These are phyloP conservation scores for Russula brevipes DNA, from an alignment of 768 basidiomycete species.

Conservation along the genomic window DNA sequence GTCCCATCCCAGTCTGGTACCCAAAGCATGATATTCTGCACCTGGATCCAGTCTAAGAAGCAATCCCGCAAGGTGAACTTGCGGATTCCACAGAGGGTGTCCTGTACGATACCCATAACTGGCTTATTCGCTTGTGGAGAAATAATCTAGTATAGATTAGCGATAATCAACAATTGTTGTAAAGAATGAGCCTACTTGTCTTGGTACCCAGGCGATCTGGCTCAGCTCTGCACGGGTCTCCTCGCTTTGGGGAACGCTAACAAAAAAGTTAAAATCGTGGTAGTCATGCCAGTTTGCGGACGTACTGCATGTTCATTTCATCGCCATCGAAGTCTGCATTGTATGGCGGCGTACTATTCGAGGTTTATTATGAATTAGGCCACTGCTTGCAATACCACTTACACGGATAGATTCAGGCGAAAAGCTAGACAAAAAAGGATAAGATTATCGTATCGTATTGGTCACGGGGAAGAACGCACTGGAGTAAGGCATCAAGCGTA, in stretches of 20 bases:
- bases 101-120: conserved; percentile 99
- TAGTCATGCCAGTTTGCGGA: conserved; percentile 27
- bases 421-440: conserved; percentile 57
- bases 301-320: conserved; percentile 99
- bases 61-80: conserved; percentile 95
- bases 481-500: conserved; percentile 96
- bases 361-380: conserved; percentile 29
- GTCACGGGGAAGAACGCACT: conserved; percentile 50
- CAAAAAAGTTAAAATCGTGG: conserved; percentile 10
- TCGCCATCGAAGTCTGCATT: conserved; percentile 99
- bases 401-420: conserved; percentile 97
- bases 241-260: conserved; percentile 93
- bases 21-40: conserved; percentile 98
- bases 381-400: conserved; percentile 37
- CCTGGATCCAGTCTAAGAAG: conserved; percentile 92
- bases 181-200: conserved; percentile 55
- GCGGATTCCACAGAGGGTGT: conserved; percentile 94
- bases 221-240: conserved; percentile 97
- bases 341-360: conserved; percentile 82
- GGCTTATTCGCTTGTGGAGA: conserved; percentile 99
- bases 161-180: background rate
- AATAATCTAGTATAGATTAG: conserved; percentile 63
- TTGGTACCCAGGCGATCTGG: conserved; percentile 97
- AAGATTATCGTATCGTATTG: conserved; percentile 3
- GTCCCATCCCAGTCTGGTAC: conserved; percentile 95